A percentile compares a stretch with the other conserved stretches of the same genome.
Evolutionary conservation across 148 eudicot genomes (phyloP).

Genomic region (Vaccinium macrocarpon): DNA sequence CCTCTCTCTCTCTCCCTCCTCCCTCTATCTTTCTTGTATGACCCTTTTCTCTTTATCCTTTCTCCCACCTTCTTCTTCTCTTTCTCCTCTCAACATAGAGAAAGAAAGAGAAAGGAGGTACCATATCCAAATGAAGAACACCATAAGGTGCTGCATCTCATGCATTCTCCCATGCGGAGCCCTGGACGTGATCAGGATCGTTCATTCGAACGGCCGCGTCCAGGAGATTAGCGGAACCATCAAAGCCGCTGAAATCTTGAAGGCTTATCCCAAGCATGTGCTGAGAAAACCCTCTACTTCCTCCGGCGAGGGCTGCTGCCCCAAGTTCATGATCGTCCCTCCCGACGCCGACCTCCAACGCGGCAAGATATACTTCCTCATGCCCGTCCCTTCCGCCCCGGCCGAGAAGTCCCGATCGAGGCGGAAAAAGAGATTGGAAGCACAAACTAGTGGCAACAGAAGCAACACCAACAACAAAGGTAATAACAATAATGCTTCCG

Average conservation of each 20-base stretch:
- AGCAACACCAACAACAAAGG: neutral
- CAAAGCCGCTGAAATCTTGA: constrained; percentile 58
- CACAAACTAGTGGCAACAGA: neutral
- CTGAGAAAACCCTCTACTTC: constrained; percentile 58
- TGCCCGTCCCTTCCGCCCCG: constrained; percentile 39
- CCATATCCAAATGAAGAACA: constrained; percentile 37
- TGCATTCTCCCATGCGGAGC: constrained; percentile 92
- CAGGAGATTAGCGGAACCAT: constrained; percentile 64
- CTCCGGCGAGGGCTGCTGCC: constrained; percentile 29
- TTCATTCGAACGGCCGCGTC: constrained; percentile 69
- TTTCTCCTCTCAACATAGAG: neutral
- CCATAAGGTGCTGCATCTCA: constrained; percentile 78
- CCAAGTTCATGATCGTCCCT: constrained; percentile 55
- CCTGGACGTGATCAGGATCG: constrained; percentile 81
- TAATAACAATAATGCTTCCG: neutral
- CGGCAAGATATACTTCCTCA: constrained; percentile 82
- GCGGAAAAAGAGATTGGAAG: constrained; percentile 26
- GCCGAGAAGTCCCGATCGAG: constrained; percentile 15
- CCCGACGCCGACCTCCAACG: constrained; percentile 76
- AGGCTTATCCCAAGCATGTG: constrained; percentile 66
- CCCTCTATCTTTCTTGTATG: neutral
- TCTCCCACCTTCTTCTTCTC: neutral
- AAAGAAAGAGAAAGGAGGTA: constrained; percentile 9
- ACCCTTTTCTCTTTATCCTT: neutral
- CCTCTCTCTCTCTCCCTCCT: neutral